These are phyloP conservation scores for Ophiostoma quercus DNA, from an alignment of 2,329 filamentous ascomycete genomes.

Conservation along the genomic window DNA sequence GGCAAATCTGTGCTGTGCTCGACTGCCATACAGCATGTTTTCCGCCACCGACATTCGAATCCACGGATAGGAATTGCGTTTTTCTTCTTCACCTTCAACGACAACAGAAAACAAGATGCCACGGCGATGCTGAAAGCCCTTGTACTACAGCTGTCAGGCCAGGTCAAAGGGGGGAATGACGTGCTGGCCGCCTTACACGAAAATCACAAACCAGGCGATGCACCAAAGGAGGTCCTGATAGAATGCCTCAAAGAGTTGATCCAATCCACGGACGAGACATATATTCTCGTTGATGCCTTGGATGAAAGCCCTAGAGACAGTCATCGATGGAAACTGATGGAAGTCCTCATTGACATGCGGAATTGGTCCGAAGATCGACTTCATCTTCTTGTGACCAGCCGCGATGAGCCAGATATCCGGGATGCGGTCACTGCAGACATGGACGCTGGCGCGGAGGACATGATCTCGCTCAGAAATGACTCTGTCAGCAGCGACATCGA, in stretches of 20 bases:
- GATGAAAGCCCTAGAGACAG: constrained; percentile 33
- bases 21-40: constrained; percentile 34
- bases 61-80: constrained; percentile 33
- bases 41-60: constrained; percentile 25
- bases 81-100: constrained; percentile 41
- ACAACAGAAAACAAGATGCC: constrained; percentile 33
- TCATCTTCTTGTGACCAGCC: constrained; percentile 35
- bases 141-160: constrained; percentile 34
- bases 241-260: constrained; percentile 30
- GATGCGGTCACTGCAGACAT: constrained; percentile 28
- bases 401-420: constrained; percentile 33
- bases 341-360: constrained; percentile 30
- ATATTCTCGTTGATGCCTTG: constrained; percentile 36
- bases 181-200: constrained; percentile 25
- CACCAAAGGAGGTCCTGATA: constrained; percentile 21
- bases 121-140: constrained; percentile 35
- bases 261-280: constrained; percentile 32
- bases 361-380: constrained; percentile 29
- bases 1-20: constrained; percentile 40
- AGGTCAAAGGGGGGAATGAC: constrained; percentile 27
- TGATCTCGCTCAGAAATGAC: constrained; percentile 22
- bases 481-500: not conserved
- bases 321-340: constrained; percentile 30
- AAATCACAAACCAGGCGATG: constrained; percentile 23
- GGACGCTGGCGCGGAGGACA: constrained; percentile 23